Percentiles rank a stretch among this genome's conserved stretches.
Conservation (phyloP, 352 stramenopile genomes). For the Phytophthora quininea region DNA sequence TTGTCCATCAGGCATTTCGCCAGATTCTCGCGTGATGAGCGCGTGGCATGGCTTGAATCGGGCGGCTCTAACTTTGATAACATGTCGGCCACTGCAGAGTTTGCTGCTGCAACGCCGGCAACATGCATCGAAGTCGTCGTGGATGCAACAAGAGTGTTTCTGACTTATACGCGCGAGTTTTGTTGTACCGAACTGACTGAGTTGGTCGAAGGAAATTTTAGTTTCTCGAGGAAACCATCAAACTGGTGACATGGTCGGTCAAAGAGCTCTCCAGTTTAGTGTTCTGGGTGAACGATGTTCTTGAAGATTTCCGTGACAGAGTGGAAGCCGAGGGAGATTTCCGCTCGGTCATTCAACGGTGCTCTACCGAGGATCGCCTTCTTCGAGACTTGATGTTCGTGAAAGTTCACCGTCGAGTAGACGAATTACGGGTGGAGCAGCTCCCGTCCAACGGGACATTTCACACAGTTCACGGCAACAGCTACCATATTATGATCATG, state of each 20-base stretch:
- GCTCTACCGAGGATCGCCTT: conserved; percentile 5
- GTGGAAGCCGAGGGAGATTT: neutral
- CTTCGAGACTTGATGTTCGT: conserved; percentile 13
- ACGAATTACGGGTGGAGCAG: neutral
- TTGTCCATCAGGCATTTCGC: neutral
- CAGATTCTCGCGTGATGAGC: neutral
- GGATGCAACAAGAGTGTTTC: conserved; percentile 6
- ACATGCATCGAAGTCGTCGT: conserved; percentile 4
- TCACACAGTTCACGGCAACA: neutral
- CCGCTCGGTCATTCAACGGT: neutral
- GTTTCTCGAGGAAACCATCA: conserved; percentile 4
- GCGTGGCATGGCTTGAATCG: neutral
- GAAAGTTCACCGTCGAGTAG: conserved; percentile 4
- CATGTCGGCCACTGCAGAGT: conserved; percentile 11
- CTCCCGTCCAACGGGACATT: neutral
- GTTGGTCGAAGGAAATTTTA: conserved; percentile 4
- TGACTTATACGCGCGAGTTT: conserved; percentile 6
- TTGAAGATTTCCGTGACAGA: conserved; percentile 4
- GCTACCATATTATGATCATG: neutral
- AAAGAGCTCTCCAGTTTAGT: conserved; percentile 12
- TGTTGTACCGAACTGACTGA: conserved; percentile 6
- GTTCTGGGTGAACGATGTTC: conserved; percentile 8
- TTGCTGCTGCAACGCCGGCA: neutral
- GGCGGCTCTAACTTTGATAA: conserved; percentile 9
- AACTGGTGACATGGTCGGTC: conserved; percentile 1